A percentile compares a stretch with the other conserved stretches of the same genome.
Conservation (phyloP, 345 rosid genomes). For the Hypericum androsaemum region DNA sequence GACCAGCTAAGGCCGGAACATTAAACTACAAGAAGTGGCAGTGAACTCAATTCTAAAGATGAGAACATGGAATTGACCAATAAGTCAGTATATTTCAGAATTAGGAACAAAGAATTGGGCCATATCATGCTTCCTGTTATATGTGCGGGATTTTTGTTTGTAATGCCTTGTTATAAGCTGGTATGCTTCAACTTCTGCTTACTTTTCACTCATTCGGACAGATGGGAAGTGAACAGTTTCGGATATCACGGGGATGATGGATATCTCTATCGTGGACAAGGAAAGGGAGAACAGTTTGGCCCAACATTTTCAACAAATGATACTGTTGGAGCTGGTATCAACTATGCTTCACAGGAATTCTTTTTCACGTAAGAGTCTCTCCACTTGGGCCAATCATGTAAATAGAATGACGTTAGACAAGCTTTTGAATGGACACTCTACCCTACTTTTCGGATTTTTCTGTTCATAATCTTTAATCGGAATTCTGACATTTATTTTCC, state of each 20-base stretch:
- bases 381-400: slow-evolving; percentile 9
- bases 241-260: slow-evolving; percentile 99
- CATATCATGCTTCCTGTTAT: no score
- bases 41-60: no score
- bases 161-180: neutral
- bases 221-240: slow-evolving; percentile 93
- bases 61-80: no score
- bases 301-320: slow-evolving; percentile 71
- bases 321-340: slow-evolving; percentile 87
- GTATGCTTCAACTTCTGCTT: neutral
- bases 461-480: slow-evolving; percentile 11
- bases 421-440: neutral
- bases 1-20: no score
- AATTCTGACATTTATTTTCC: slow-evolving; percentile 8
- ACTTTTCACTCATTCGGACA: slow-evolving; percentile 13
- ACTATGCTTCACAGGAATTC: slow-evolving; percentile 71
- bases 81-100: no score
- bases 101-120: no score
- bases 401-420: neutral
- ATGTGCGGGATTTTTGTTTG: no score
- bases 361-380: slow-evolving; percentile 84
- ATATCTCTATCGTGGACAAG: slow-evolving; percentile 56
- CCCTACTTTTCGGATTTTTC: slow-evolving; percentile 8
- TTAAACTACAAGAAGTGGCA: no score
- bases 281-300: slow-evolving; percentile 73